Conservation (phyloP, 2,329 filamentous ascomycete genomes). For the Dendrostoma leiphaemia region DNA sequence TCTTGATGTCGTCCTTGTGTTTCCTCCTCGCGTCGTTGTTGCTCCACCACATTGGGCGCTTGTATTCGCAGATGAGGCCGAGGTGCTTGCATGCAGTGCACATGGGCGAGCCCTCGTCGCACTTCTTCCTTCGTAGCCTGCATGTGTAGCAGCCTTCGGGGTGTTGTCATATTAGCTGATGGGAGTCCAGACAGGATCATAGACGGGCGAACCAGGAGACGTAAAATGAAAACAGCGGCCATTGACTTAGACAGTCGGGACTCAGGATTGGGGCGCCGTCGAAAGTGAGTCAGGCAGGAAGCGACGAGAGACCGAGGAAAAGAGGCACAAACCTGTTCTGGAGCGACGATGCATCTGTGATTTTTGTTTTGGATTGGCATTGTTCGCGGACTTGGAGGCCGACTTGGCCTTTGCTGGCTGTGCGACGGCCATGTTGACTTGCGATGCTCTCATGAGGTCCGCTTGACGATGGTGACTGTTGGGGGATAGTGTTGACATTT, state of each 20-base stretch:
- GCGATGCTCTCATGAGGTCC: constrained; percentile 46
- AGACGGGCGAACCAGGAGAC: neutral
- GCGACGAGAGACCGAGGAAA: constrained; percentile 21
- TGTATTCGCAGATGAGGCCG: constrained; percentile 89
- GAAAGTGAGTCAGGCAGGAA: neutral
- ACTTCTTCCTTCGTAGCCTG: constrained; percentile 66
- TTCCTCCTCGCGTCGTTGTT: constrained; percentile 81
- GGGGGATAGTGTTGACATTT: constrained; percentile 69
- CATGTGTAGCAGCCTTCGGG: constrained; percentile 64
- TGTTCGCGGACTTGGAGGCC: constrained; percentile 49
- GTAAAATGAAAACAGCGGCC: constrained; percentile 22
- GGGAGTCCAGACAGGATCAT: constrained; percentile 11
- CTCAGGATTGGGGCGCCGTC: constrained; percentile 1
- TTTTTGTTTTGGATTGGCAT: constrained; percentile 62
- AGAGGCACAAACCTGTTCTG: constrained; percentile 74
- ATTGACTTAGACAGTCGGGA: constrained; percentile 24
- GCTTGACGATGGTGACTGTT: constrained; percentile 43
- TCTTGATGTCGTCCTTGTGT: constrained; percentile 95
- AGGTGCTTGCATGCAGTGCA: constrained; percentile 71
- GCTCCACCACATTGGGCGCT: constrained; percentile 95
- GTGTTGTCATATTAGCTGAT: constrained; percentile 30
- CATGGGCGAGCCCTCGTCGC: constrained; percentile 61
- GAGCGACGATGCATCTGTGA: constrained; percentile 91
- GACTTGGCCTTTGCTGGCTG: constrained; percentile 58
- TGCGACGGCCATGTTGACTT: constrained; percentile 61